Conservation (phyloP, 768 basidiomycete species). For the Calocera cornea region DNA sequence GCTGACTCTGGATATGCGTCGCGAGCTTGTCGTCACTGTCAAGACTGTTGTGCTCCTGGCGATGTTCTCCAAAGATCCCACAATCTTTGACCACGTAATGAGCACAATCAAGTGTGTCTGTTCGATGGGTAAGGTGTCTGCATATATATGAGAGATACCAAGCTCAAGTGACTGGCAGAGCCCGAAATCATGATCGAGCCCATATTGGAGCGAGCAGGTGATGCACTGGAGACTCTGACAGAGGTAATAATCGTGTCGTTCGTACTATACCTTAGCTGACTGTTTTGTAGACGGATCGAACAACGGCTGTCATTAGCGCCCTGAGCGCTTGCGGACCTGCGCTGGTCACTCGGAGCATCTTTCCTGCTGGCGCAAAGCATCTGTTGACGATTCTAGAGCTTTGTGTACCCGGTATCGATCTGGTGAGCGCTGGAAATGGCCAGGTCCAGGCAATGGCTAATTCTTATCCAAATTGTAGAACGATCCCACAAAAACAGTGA, state of each 20-base stretch:
- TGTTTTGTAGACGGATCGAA: slow-evolving; percentile 55
- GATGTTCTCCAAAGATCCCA: slow-evolving; percentile 75
- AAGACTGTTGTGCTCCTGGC: slow-evolving; percentile 73
- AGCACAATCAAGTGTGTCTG: slow-evolving; percentile 49
- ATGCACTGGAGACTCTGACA: slow-evolving; percentile 75
- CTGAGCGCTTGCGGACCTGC: slow-evolving; percentile 68
- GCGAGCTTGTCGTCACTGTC: slow-evolving; percentile 70
- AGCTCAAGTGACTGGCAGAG: slow-evolving; percentile 60
- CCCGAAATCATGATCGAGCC: slow-evolving; percentile 74
- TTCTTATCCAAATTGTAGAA: too few relatives aligned
- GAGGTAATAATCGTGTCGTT: slow-evolving; percentile 39
- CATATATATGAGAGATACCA: not conserved
- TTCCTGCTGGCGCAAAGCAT: slow-evolving; percentile 71
- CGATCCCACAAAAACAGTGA: slow-evolving; percentile 64
- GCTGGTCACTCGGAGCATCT: slow-evolving; percentile 63
- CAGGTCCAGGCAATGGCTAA: too few relatives aligned
- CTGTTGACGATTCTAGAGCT: slow-evolving; percentile 67
- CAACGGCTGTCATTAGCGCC: slow-evolving; percentile 73
- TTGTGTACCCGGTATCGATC: slow-evolving; percentile 73
- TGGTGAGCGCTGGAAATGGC: slow-evolving; percentile 35
- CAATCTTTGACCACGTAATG: slow-evolving; percentile 62
- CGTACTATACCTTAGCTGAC: slow-evolving; percentile 8
- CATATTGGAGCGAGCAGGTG: slow-evolving; percentile 68
- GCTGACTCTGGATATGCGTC: slow-evolving; percentile 61
- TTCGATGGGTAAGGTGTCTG: not conserved